phyloP scores from a whole-genome alignment of 148 eudicot genomes.

The Linanthus parryae region DNA sequence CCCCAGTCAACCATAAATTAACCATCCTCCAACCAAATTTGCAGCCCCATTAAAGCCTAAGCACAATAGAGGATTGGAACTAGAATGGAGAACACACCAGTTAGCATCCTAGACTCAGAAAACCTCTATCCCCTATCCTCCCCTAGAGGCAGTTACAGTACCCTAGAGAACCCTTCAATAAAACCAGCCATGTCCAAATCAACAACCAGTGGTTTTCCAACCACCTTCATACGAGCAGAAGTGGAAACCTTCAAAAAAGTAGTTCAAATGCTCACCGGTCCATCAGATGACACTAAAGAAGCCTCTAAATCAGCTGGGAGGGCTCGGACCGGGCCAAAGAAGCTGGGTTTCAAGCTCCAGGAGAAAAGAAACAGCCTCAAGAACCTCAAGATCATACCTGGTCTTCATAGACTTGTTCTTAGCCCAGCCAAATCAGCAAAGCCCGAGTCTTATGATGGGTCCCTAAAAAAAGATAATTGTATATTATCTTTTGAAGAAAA shows the following conservation, averaged over 20 bases:
- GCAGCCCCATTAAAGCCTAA: too few relatives aligned
- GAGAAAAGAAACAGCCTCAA: constrained; percentile 11
- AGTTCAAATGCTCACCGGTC: constrained; percentile 16
- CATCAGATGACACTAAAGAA: constrained; percentile 5
- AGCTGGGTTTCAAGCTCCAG: constrained; percentile 15
- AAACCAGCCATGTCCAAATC: too few relatives aligned
- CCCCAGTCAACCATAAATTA: too few relatives aligned
- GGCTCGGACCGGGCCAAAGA: constrained; percentile 5
- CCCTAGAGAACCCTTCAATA: too few relatives aligned
- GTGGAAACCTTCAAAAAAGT: constrained; percentile 9
- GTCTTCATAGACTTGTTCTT: constrained; percentile 2
- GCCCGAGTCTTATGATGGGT: neutral
- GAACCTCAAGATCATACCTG: constrained; percentile 11
- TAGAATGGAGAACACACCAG: too few relatives aligned
- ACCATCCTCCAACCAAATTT: too few relatives aligned
- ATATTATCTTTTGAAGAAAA: constrained; percentile 8
- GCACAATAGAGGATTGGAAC: too few relatives aligned
- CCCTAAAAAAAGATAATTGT: neutral
- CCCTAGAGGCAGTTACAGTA: too few relatives aligned
- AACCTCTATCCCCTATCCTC: too few relatives aligned
- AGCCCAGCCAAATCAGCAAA: neutral
- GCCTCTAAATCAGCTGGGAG: constrained; percentile 2
- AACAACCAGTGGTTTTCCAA: too few relatives aligned
- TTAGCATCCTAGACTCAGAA: too few relatives aligned
- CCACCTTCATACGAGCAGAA: constrained; percentile 17